Evolutionary conservation across 1,284 basidiomycete species (phyloP), one percentile per base, ranked within the genome.

Genomic region (Athelia sp.): DNA sequence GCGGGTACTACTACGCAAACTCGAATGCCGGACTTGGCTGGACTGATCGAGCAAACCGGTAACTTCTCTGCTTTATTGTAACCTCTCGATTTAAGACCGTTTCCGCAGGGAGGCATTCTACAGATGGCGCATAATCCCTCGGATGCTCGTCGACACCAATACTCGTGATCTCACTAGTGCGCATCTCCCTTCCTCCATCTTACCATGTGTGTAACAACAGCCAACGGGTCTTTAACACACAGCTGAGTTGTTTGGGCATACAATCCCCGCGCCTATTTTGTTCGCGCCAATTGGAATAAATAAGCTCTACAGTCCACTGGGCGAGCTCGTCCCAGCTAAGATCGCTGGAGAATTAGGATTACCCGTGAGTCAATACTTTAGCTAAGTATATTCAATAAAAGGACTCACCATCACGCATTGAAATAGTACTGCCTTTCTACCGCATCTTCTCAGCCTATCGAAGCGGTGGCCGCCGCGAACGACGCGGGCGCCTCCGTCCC

Each of bases 271-370:
- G 0, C 79, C 79, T 2, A 74, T 82, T 48, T 59, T 75, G 34
- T 78, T 82, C 54, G 75, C 78, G 0, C 79, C 79, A 2, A 77
- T 82, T 44, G 80, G 79, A 1, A 78, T 82, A 54, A 81, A 79
- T 62, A 79, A 79, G 60, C 68, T 81, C 40, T 80, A 80, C 57
- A 67, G 69, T 34, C 70, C 71, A 1, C 56, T 65, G 3, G 80
- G 79, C 2, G 81, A 82, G 54, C 65, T 80, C 13, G 69, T 78
- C 11, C 75, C 79, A 2, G 80, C 79, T 0, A 72, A 71, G 49
- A 72, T 82, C 10, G 79, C 80, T 0, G 74, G 74, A 2, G 76
- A 81, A 53, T 67, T 82, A 6, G 75, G 75, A 10, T 61, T 83
- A 9, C 78, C 79, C 9, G 72, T 74, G 43, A 47, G 66, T 58